Base-by-base conservation (phyloP, 129 eudicot species). In the Erigeron canadensis region DNA sequence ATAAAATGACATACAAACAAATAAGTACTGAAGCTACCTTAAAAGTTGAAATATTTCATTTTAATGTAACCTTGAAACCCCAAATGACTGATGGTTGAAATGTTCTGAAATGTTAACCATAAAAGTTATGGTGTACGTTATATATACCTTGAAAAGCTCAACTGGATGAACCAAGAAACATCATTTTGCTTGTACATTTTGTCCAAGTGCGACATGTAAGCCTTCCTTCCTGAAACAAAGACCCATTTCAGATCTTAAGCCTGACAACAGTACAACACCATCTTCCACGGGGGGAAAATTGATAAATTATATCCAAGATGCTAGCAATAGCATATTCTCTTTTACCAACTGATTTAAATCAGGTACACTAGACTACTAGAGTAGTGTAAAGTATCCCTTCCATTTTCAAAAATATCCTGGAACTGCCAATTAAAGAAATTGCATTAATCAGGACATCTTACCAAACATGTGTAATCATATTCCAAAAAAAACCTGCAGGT, bases 131-230 rank as follows among this genome's bases (percentile, higher is more conserved):
- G 54, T 58, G 22, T 39, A 40, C 34, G 60, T 5, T 7, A 51
- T 54, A 28, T 67, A 39, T 76, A 89, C 98, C 98, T 94, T 94
- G 77, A 94, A 90, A n/a, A 94, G 99, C 82, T 94, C 99, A 19
- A 94, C 99, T 0, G 99, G 97, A 67, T 94, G 80, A 94, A 94
- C 99, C 99, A 94, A 44, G 99, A 87, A 18, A 83, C 83, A 61
- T 94, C 96, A 76, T 85, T 84, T 80, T 94, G 97, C 89, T 84
- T 90, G 90, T 94, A 94, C 58, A 94, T 81, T 67, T 79, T 86
- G 41, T 84, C 84, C 87, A 89, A 79, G 80, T 86, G 89, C 50
- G 87, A 72, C 83, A 89, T 63, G 80, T 94, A 94, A 45, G 90
- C 95, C 83, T 89, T 89, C 82, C 95, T 81, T 47, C 96, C 98